Conservation (phyloP, 1,139 yeast genomes). For the Taphrina sp. region DNA sequence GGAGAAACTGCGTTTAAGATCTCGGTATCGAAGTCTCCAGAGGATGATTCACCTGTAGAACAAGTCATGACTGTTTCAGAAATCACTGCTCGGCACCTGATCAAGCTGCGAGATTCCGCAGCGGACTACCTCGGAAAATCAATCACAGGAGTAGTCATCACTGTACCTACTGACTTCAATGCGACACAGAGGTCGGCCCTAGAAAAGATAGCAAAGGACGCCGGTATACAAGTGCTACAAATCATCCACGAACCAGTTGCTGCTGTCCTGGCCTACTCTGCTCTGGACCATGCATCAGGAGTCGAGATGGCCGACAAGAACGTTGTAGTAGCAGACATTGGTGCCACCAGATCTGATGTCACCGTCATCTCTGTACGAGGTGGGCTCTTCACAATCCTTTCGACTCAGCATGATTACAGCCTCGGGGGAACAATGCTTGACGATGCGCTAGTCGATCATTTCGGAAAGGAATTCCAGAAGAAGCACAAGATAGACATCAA, state of each 20-base stretch:
- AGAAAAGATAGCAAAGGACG: conserved; percentile 59
- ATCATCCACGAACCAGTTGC: conserved; percentile 91
- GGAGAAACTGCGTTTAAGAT: conserved; percentile 67
- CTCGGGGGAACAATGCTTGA: conserved; percentile 90
- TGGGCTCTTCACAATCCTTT: conserved; percentile 83
- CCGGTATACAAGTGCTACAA: conserved; percentile 80
- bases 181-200: conserved; percentile 69
- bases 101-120: conserved; percentile 81
- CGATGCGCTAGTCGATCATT: conserved; percentile 71
- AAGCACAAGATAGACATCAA: conserved; percentile 74
- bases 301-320: conserved; percentile 70
- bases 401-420: conserved; percentile 77
- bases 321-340: conserved; percentile 92
- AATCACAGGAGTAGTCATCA: conserved; percentile 78
- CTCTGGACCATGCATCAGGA: conserved; percentile 43
- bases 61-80: conserved; percentile 66
- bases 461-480: conserved; percentile 92
- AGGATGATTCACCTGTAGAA: conserved; percentile 48
- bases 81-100: conserved; percentile 78
- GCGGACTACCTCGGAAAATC: conserved; percentile 83
- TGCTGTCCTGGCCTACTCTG: conserved; percentile 67
- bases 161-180: conserved; percentile 87
- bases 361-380: conserved; percentile 92
- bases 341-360: conserved; percentile 94
- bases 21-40: conserved; percentile 47